A percentile compares a stretch with the other conserved stretches of the same genome.
These are phyloP conservation scores for Penicillium carneum DNA, from an alignment of 2,329 filamentous ascomycete genomes.

Conservation along the genomic window DNA sequence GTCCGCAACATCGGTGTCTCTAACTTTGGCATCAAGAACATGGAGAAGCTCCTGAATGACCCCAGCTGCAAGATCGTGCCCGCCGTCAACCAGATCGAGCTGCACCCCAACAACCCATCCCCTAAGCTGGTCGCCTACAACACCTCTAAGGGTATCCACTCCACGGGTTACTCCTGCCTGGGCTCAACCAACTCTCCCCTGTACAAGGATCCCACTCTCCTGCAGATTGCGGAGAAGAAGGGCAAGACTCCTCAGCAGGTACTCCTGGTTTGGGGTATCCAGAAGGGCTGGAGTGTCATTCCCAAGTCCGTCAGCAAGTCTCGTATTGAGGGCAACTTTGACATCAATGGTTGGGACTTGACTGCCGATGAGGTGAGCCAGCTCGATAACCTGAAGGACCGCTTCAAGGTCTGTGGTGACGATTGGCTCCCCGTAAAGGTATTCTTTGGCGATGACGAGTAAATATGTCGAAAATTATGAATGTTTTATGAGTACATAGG, in stretches of 20 bases:
- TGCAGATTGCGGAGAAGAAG: constrained; percentile 63
- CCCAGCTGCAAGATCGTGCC: constrained; percentile 62
- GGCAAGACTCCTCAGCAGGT: constrained; percentile 63
- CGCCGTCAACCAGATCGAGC: constrained; percentile 62
- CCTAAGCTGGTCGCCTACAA: constrained; percentile 63
- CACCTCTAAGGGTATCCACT: constrained; percentile 61
- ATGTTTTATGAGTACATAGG: constrained; percentile 32
- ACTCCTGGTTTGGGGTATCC: constrained; percentile 74
- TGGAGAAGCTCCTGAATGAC: constrained; percentile 77
- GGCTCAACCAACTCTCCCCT: constrained; percentile 63
- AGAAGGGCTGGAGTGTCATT: constrained; percentile 82
- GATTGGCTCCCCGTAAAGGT: constrained; percentile 75
- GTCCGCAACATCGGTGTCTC: constrained; percentile 83
- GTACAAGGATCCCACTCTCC: constrained; percentile 62
- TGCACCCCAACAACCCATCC: constrained; percentile 73
- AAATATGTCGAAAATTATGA: constrained; percentile 42
- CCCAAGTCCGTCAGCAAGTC: constrained; percentile 80
- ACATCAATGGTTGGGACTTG: constrained; percentile 76
- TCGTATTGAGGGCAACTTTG: constrained; percentile 78
- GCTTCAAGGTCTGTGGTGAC: constrained; percentile 84
- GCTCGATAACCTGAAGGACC: constrained; percentile 72
- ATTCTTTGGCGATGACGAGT: constrained; percentile 85
- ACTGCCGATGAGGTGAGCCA: constrained; percentile 74
- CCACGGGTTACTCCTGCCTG: constrained; percentile 64
- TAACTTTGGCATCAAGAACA: constrained; percentile 82